Conservation (phyloP, 2,329 filamentous ascomycete genomes). For the Neofusicoccum sp. region DNA sequence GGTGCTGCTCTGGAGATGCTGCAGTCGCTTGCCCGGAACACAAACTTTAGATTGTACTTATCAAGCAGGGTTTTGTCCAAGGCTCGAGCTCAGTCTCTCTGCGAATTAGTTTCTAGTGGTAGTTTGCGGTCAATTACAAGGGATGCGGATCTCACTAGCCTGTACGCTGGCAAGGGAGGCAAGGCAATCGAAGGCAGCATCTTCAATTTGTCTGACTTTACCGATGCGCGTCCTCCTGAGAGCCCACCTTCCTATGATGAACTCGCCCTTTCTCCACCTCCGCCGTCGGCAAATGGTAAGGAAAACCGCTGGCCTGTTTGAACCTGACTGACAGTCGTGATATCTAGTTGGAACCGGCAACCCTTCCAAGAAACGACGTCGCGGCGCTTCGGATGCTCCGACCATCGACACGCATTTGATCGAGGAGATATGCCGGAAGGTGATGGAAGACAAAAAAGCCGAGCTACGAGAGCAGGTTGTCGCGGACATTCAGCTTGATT, state of each 20-base stretch:
- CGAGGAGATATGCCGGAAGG: not conserved
- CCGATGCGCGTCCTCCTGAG: not conserved
- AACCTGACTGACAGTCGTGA: not conserved
- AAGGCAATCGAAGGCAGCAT: not conserved
- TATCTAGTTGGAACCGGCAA: not conserved
- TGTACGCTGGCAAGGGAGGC: not conserved
- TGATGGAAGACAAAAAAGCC: not conserved
- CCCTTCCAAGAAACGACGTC: not conserved
- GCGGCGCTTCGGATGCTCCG: not conserved
- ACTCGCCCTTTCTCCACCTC: not conserved
- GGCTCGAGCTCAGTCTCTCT: not conserved
- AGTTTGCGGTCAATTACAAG: not conserved
- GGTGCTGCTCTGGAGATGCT: not conserved
- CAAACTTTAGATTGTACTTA: not conserved
- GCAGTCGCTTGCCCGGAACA: not conserved
- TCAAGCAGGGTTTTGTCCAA: not conserved
- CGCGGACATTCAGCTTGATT: not conserved
- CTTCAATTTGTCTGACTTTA: not conserved
- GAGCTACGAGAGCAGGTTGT: not conserved
- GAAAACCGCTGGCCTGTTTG: not conserved
- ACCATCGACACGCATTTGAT: not conserved
- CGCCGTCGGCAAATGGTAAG: not conserved
- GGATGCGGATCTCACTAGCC: not conserved
- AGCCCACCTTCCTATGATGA: conserved; percentile 13
- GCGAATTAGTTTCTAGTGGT: not conserved